Evolutionary conservation across 2,329 filamentous ascomycete genomes (phyloP).

Genomic region (Nakataea oryzae): DNA sequence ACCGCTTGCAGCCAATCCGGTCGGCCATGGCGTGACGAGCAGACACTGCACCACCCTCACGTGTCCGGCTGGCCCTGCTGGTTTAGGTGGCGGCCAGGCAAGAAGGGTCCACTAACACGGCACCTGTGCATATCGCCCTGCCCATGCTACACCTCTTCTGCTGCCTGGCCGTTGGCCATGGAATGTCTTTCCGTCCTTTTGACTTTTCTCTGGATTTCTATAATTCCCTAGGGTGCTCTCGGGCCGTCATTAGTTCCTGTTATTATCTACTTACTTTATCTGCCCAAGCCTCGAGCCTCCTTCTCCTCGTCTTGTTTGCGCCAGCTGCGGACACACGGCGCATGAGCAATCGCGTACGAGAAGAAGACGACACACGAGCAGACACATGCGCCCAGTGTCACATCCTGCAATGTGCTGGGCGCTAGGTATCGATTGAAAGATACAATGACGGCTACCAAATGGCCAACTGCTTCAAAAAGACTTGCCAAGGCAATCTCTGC

Average conservation of each 20-base stretch:
- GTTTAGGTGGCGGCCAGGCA: neutral
- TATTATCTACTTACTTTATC: neutral
- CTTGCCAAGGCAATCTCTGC: neutral
- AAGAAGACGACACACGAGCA: neutral
- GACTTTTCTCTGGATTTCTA: neutral
- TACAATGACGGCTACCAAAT: neutral
- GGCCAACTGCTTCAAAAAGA: neutral
- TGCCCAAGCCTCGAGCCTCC: neutral
- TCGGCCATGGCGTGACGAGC: neutral
- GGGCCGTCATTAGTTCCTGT: neutral
- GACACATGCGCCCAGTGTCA: neutral
- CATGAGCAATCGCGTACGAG: neutral
- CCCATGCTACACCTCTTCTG: no score
- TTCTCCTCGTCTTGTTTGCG: neutral
- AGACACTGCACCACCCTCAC: neutral
- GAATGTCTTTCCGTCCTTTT: neutral
- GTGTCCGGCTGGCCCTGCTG: neutral
- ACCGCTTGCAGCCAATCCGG: neutral
- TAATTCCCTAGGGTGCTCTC: neutral
- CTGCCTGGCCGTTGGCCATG: neutral
- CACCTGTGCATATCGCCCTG: no score
- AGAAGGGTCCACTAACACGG: no score
- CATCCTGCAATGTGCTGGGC: neutral
- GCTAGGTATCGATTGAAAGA: neutral
- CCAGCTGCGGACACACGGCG: neutral